These are phyloP conservation scores for Cochlearia excelsa DNA, from an alignment of 345 rosid genomes.

Conservation along the genomic window DNA sequence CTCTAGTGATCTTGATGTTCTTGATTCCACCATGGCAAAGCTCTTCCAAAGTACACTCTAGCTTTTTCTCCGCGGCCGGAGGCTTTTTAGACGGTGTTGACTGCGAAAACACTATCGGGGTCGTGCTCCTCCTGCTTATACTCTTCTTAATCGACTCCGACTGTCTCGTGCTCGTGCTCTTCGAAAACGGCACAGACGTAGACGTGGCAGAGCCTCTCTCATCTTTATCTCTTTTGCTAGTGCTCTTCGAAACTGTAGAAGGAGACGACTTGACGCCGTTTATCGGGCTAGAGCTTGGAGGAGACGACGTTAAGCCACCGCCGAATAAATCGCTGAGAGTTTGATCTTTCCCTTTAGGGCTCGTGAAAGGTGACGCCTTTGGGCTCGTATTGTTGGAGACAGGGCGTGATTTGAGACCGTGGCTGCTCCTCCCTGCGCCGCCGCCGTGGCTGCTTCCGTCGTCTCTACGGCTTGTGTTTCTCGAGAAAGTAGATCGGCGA, in stretches of 20 bases:
- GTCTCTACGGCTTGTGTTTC: constrained; percentile 36
- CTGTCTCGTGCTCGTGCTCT: constrained; percentile 39
- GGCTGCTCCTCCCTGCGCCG: constrained; percentile 10
- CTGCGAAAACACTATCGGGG: constrained; percentile 69
- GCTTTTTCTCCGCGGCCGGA: constrained; percentile 50
- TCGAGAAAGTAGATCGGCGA: constrained; percentile 21
- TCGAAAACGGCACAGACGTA: constrained; percentile 24
- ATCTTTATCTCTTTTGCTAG: constrained; percentile 32
- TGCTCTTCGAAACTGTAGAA: constrained; percentile 26
- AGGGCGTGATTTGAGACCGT: constrained; percentile 35
- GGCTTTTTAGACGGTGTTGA: constrained; percentile 59
- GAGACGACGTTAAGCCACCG: constrained; percentile 24
- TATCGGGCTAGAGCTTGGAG: constrained; percentile 26
- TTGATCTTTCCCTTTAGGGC: constrained; percentile 32
- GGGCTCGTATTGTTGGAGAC: constrained; percentile 31
- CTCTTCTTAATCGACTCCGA: constrained; percentile 37
- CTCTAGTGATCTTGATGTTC: constrained; percentile 52
- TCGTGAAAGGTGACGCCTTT: constrained; percentile 28
- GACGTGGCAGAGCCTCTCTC: constrained; percentile 22
- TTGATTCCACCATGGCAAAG: constrained; percentile 62
- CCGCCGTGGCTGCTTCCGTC: constrained; percentile 32
- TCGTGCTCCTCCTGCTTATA: constrained; percentile 44
- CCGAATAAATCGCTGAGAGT: constrained; percentile 29
- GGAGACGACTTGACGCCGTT: constrained; percentile 19
- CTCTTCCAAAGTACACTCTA: constrained; percentile 83